These are phyloP conservation scores for Mycena crocata DNA, from an alignment of 768 basidiomycete species.

Conservation along the genomic window DNA sequence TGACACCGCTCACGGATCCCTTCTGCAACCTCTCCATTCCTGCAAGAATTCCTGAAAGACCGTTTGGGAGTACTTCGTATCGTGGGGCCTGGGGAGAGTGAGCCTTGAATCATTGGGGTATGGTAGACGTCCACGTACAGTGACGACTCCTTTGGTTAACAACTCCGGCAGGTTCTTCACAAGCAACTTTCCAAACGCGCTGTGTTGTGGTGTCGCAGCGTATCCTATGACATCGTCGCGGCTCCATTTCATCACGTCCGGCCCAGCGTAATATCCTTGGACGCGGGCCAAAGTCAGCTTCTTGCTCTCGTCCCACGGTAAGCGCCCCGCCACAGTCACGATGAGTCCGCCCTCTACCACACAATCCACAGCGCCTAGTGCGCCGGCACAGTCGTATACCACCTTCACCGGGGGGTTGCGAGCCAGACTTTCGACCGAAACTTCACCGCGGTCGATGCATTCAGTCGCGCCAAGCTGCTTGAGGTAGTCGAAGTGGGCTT, in stretches of 20 bases:
- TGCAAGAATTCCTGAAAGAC: slow-evolving; percentile 50
- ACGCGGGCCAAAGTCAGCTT: background rate
- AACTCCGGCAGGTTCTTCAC: slow-evolving; percentile 15
- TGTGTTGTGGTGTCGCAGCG: background rate
- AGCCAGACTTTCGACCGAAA: background rate
- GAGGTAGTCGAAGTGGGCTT: slow-evolving; percentile 50
- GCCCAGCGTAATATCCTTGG: background rate
- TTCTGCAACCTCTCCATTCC: slow-evolving; percentile 50
- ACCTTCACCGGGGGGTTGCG: background rate
- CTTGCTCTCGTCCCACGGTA: background rate
- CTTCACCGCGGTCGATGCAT: slow-evolving; percentile 39
- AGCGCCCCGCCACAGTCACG: background rate
- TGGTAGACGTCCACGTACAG: background rate
- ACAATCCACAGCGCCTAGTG: slow-evolving; percentile 1
- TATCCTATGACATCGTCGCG: background rate
- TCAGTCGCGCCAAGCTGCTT: slow-evolving; percentile 47
- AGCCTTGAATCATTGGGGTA: background rate
- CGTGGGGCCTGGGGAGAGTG: slow-evolving; percentile 47
- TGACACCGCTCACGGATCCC: slow-evolving; percentile 51
- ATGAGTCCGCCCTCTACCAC: slow-evolving; percentile 1
- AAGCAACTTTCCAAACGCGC: slow-evolving; percentile 6
- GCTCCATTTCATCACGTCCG: background rate
- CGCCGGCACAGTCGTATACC: background rate
- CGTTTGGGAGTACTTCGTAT: slow-evolving; percentile 50
- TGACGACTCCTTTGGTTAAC: slow-evolving; percentile 7